phyloP scores from a whole-genome alignment of 805 yeast species.

The Zygoascus biomembranicola region DNA sequence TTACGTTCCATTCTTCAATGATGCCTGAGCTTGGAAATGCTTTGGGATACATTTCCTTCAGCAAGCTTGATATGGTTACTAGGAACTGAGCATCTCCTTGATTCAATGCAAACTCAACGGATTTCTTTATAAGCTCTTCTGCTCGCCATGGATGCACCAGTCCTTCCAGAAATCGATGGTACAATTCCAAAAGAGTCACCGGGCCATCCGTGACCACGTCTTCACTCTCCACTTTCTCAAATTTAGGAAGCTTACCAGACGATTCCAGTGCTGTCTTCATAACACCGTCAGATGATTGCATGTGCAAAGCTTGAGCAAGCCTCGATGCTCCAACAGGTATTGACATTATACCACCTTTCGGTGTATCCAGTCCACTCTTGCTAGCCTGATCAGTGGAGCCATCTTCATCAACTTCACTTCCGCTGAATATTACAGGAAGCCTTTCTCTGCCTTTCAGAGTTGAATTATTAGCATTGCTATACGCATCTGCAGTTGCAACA shows the following conservation, averaged over 20 bases:
- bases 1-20: constrained; percentile 47
- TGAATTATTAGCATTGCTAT: not conserved
- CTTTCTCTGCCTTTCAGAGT: not conserved
- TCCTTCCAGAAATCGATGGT: constrained; percentile 6
- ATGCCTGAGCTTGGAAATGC: constrained; percentile 22
- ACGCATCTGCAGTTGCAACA: not conserved
- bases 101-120: constrained; percentile 44
- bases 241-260: not conserved
- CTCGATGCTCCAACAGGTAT: not conserved
- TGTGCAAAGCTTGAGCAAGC: not conserved
- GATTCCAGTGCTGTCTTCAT: not conserved
- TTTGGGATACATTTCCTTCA: constrained; percentile 35
- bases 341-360: not conserved
- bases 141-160: constrained; percentile 49
- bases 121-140: constrained; percentile 39
- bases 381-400: not conserved
- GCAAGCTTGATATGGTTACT: constrained; percentile 48
- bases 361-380: not conserved
- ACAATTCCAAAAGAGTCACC: not conserved
- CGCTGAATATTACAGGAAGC: not conserved
- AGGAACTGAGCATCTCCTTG: constrained; percentile 62
- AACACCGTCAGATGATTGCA: not conserved
- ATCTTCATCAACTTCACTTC: not conserved
- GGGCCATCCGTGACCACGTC: not conserved
- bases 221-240: not conserved